Evolutionary conservation across 2,329 filamentous ascomycete genomes (phyloP).

Genomic region (Neopestalotiopsis rosae): DNA sequence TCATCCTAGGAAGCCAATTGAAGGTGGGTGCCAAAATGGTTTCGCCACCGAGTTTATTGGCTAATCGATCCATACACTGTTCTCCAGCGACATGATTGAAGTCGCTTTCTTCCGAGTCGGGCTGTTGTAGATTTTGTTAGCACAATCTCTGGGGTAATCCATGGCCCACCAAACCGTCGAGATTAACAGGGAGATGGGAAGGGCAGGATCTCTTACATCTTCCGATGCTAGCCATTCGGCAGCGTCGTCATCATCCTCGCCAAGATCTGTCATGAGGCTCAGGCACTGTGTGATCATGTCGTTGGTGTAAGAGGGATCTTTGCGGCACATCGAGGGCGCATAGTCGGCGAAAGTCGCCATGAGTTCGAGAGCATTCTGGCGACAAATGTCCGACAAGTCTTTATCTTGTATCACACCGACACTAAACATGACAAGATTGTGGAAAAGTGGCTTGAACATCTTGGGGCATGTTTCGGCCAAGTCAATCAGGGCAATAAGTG

Average conservation of each 20-base stretch:
- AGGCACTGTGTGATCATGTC: constrained; percentile 99
- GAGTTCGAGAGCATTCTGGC: constrained; percentile 93
- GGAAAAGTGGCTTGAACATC: constrained; percentile 97
- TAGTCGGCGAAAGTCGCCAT: constrained; percentile 99
- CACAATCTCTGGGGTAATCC: constrained; percentile 1
- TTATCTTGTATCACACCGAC: constrained; percentile 96
- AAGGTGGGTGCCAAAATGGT: constrained; percentile 94
- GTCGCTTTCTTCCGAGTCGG: constrained; percentile 95
- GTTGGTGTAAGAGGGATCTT: constrained; percentile 86
- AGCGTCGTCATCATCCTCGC: constrained; percentile 91
- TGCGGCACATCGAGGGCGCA: constrained; percentile 91
- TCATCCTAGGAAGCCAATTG: constrained; percentile 96
- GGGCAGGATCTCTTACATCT: constrained; percentile 67
- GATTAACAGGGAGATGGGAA: background rate
- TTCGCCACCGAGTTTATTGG: constrained; percentile 95
- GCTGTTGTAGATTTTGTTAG: constrained; percentile 52
- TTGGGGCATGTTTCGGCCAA: constrained; percentile 92
- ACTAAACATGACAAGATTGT: constrained; percentile 89
- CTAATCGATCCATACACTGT: constrained; percentile 96
- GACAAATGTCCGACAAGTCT: constrained; percentile 85
- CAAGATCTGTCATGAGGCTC: constrained; percentile 97
- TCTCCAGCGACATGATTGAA: constrained; percentile 97
- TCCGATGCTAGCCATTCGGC: constrained; percentile 92
- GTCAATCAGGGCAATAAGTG: constrained; percentile 89
- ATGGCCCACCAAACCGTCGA: background rate